Conservation (phyloP, 2,329 filamentous ascomycete genomes). For the Torrubiellomyces zombiae region DNA sequence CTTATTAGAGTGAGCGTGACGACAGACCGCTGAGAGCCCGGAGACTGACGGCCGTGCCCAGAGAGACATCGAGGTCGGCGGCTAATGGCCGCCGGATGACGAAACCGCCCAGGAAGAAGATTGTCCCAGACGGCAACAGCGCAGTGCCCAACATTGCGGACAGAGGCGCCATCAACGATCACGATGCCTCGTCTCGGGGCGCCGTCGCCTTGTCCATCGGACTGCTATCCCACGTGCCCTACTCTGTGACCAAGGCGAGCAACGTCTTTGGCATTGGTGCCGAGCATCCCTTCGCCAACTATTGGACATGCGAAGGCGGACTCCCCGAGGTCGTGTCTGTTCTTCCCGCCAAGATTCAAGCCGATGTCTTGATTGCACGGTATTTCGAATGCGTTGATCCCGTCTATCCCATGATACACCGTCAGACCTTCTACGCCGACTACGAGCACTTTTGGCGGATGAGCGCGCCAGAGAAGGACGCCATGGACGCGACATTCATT, state of each 20-base stretch:
- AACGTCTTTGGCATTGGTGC: conserved; percentile 70
- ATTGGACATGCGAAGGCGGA: conserved; percentile 68
- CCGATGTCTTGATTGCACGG: conserved; percentile 48
- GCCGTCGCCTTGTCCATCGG: conserved; percentile 40
- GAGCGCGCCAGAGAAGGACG: conserved; percentile 35
- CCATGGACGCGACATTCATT: conserved; percentile 50
- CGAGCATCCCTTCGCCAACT: conserved; percentile 67
- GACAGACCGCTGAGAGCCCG: neutral
- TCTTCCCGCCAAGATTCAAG: conserved; percentile 58
- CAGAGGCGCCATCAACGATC: conserved; percentile 28
- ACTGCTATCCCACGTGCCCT: conserved; percentile 56
- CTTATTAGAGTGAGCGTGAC: conserved; percentile 52
- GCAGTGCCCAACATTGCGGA: conserved; percentile 39
- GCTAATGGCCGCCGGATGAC: conserved; percentile 39
- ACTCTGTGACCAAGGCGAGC: conserved; percentile 51
- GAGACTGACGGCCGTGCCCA: conserved; percentile 13
- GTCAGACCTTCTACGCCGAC: conserved; percentile 58
- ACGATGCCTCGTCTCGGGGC: conserved; percentile 27
- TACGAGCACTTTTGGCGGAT: conserved; percentile 66
- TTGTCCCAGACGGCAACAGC: conserved; percentile 19
- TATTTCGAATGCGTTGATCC: conserved; percentile 62
- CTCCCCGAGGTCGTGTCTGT: conserved; percentile 60
- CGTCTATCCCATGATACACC: conserved; percentile 66
- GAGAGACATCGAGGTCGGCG: conserved; percentile 39
- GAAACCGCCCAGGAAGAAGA: conserved; percentile 38